These are phyloP conservation scores for Acanthamoeba polyphaga DNA, from an alignment of 208 protist species.

Conservation along the genomic window DNA sequence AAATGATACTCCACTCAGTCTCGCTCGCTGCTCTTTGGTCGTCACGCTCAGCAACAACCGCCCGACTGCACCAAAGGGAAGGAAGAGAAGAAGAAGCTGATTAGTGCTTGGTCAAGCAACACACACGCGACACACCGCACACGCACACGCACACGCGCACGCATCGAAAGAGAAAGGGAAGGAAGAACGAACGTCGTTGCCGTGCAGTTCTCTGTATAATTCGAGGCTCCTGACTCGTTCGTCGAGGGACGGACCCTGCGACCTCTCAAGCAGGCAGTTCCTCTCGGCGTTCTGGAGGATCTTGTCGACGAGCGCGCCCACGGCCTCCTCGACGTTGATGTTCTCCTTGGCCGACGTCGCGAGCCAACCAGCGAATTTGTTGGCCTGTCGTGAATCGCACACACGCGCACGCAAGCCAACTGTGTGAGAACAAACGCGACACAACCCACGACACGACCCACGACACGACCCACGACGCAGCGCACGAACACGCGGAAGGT, in stretches of 20 bases:
- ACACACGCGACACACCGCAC: no score
- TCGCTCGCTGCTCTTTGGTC: no score
- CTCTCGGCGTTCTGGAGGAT: slow-evolving; percentile 79
- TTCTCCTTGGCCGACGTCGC: slow-evolving; percentile 80
- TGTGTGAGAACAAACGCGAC: no score
- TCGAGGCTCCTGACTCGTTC: not conserved
- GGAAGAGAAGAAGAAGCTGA: no score
- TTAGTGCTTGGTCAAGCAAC: no score
- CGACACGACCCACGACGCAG: no score
- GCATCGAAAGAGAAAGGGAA: not conserved
- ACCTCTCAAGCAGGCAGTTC: not conserved
- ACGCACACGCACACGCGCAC: no score
- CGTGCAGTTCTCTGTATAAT: not conserved
- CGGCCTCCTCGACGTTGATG: slow-evolving; percentile 81
- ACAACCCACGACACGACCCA: no score
- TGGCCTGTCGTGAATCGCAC: slow-evolving; percentile 40
- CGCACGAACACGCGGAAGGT: not conserved
- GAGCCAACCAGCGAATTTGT: slow-evolving; percentile 85
- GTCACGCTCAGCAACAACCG: no score
- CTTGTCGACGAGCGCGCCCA: slow-evolving; percentile 71
- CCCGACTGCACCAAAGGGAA: no score
- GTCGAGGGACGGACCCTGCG: not conserved
- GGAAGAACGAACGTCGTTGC: not conserved
- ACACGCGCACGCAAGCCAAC: not conserved
- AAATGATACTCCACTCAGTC: no score